Base-by-base conservation (phyloP, 768 basidiomycete species). In the Lyophyllum atratum region DNA sequence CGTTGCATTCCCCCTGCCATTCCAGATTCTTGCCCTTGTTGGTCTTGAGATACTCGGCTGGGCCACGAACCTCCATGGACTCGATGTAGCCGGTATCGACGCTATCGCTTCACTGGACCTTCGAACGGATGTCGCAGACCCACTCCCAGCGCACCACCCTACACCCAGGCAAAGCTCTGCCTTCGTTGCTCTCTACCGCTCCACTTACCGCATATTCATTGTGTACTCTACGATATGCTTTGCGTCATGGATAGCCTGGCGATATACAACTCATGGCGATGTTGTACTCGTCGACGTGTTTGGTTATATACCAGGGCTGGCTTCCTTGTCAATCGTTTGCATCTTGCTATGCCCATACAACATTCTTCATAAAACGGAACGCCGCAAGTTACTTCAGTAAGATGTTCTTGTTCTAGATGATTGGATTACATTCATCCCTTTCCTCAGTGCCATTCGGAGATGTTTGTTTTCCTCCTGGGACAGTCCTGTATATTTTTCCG, bases 21-120 rank as follows among this genome's bases (percentile, higher is more conserved):
- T 94, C 70, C 90, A 97, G 59, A 92, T 93, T 24, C 82, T 97
- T 56, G 82, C 84, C 62, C 80, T 97, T 56, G 78, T 85, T 52
- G 89, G 91, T 19, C 64, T 92, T 31, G 95, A 93, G 11, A 83
- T 95, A 54, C 75, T 96, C 4, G 88, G 88, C 59, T 99, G 96
- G 95, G 94, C 94, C 0, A 85, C 88, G 31, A 99, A 98, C 72
- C 74, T 98, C 7, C 95, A 98, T 71, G 84, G 90, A 48, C 85
- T 98, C 45, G 78, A 87, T 60, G 62, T 79, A 11, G 76, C 89
- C 15, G 87, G 90, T 21, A 73, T 98, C 39, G 94, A 99, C 70
- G 85, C 84, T 0, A 76, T 82, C 14, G 71, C 78, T 59, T 85
- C 85, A 4, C 79, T 99, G 68, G 91, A 92, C 66, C 74, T 94